Evolutionary conservation across 495 filamentous ascomycete genomes (phyloP), one percentile per base, ranked within the genome.

Genomic region (Clavariopsis aquatica): DNA sequence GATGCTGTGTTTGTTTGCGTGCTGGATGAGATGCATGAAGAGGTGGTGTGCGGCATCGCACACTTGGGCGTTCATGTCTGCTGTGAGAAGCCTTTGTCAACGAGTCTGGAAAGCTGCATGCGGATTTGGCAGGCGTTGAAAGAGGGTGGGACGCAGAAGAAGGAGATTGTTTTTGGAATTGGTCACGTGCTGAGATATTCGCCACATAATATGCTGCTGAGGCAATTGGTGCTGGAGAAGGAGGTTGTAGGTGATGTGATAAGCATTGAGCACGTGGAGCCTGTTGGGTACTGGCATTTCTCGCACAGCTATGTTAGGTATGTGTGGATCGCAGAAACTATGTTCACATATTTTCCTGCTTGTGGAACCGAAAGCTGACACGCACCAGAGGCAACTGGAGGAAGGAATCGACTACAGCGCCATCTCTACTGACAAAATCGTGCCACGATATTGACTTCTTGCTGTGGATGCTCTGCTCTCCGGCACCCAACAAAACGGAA

Each of bases 251-350:
- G 94, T n/a, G 92, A 96, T 28, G 79, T 96, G 9, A 76, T 96
- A 22, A 91, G 87, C 13, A 79, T 98, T 36, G 90, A 93, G 64
- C 94, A 98, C 72, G 91, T 89, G 0, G 95, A 98, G 74, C 94
- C 94, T 0, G 88, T 98, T 0, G 94, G 94, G 1, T 95, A 88
- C 84, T 98, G 91, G 91, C 94, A 98, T 75, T 98, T 96, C 72
- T 79, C 88, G 0, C 94, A 98, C 76, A 90, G 86, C 68, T 98
- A 96, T 69, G 94, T 98, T 23, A 84, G 89, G 81, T 84, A 76
- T 53, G 72, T 69, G n/a, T n/a, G n/a, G n/a, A n/a, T n/a, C n/a
- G n/a, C n/a, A n/a, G n/a, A n/a, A n/a, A n/a, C n/a, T n/a, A n/a
- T 45, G 13, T 20, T 22, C 23, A 43, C 6, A 41, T 9, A 23